A percentile compares a stretch with the other conserved stretches of the same genome.
Evolutionary conservation across 129 eudicot species (phyloP).

Genomic region (sunflower (Helianthus annuus)): HanXRQr2.0-SUNRISE NC_035437.2:175645910-175646409

Average conservation of each 20-base stretch:
- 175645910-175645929: too few relatives aligned
- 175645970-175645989: constrained; percentile 35
- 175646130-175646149: too few relatives aligned
- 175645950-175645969: constrained; percentile 79
- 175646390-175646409: constrained; percentile 88
- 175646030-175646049: constrained; percentile 73
- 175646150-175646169: constrained; percentile 94
- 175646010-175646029: neutral
- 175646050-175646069: too few relatives aligned
- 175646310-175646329: constrained; percentile 74
- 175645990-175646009: neutral
- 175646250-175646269: too few relatives aligned
- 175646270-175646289: too few relatives aligned
- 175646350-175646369: constrained; percentile 78
- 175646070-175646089: too few relatives aligned
- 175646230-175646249: neutral
- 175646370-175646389: constrained; percentile 87
- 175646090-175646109: too few relatives aligned
- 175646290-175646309: constrained; percentile 89
- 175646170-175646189: constrained; percentile 48
- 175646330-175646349: constrained; percentile 86
- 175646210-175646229: too few relatives aligned
- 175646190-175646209: constrained; percentile 4
- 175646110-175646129: too few relatives aligned
- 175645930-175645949: too few relatives aligned